Evolutionary conservation across 352 stramenopile genomes (phyloP).

Genomic region (Pythium utonaiense): DNA sequence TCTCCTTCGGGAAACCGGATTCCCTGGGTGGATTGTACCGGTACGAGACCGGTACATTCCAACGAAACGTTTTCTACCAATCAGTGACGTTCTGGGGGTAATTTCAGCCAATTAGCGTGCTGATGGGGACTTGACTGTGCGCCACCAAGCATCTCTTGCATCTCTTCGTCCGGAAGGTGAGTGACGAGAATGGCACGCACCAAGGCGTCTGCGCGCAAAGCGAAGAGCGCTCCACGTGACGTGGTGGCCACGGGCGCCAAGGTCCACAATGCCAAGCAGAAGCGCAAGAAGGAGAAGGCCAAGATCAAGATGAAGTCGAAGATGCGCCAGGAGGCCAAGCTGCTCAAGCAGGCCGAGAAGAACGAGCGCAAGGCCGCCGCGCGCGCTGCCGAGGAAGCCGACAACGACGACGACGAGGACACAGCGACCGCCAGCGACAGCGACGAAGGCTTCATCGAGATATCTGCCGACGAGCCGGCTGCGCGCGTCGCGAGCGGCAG

Average conservation of each 20-base stretch:
- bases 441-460: slow-evolving; percentile 55
- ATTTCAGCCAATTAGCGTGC: slow-evolving; percentile 11
- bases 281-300: slow-evolving; percentile 30
- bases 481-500: neutral
- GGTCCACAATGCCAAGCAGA: slow-evolving; percentile 40
- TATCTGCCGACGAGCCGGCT: slow-evolving; percentile 18
- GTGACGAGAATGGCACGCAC: slow-evolving; percentile 39
- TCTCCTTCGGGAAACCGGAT: neutral
- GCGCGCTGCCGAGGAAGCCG: slow-evolving; percentile 9
- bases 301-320: slow-evolving; percentile 66
- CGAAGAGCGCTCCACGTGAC: slow-evolving; percentile 29
- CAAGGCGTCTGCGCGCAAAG: slow-evolving; percentile 34
- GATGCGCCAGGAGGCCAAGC: slow-evolving; percentile 45
- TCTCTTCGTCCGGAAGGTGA: neutral
- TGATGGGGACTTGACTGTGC: neutral
- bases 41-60: slow-evolving; percentile 11
- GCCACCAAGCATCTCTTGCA: slow-evolving; percentile 11
- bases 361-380: slow-evolving; percentile 37
- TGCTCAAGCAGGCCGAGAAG: slow-evolving; percentile 28
- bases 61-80: slow-evolving; percentile 1
- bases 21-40: slow-evolving; percentile 12
- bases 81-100: neutral
- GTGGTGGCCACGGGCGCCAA: slow-evolving; percentile 31
- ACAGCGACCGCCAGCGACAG: slow-evolving; percentile 10
- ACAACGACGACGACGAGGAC: slow-evolving; percentile 16